A percentile compares a stretch with the other conserved stretches of the same genome.
phyloP scores from a whole-genome alignment of 2,329 filamentous ascomycete species.

The Xylariaceae sp. region DNA sequence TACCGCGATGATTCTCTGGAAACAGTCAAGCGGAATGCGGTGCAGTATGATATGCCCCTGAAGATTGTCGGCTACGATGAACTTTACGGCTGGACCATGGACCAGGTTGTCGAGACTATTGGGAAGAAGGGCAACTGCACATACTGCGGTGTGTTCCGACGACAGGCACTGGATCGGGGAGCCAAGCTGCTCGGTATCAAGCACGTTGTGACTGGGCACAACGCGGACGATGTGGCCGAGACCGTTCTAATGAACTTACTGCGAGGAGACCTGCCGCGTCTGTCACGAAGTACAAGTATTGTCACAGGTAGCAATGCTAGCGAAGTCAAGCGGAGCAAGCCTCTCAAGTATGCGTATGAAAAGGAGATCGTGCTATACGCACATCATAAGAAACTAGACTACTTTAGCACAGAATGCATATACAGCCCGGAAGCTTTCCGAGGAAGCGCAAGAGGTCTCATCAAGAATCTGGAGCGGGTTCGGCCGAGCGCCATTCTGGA shows the following conservation, averaged over 20 bases:
- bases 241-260: slow-evolving; percentile 98
- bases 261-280: slow-evolving; percentile 83
- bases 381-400: slow-evolving; percentile 94
- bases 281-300: slow-evolving; percentile 89
- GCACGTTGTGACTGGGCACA: slow-evolving; percentile 97
- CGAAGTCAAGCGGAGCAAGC: slow-evolving; percentile 94
- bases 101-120: slow-evolving; percentile 93
- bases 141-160: slow-evolving; percentile 94
- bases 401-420: slow-evolving; percentile 98
- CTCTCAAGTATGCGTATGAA: slow-evolving; percentile 97
- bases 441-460: slow-evolving; percentile 86
- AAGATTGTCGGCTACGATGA: slow-evolving; percentile 93
- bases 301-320: slow-evolving; percentile 78
- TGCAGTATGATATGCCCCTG: slow-evolving; percentile 88
- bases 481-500: slow-evolving; percentile 93
- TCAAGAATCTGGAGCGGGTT: slow-evolving; percentile 94
- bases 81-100: slow-evolving; percentile 99
- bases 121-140: slow-evolving; percentile 99
- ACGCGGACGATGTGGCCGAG: slow-evolving; percentile 96
- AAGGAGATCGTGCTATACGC: slow-evolving; percentile 99
- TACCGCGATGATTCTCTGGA: slow-evolving; percentile 96
- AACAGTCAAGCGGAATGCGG: slow-evolving; percentile 92
- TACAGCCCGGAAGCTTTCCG: slow-evolving; percentile 97
- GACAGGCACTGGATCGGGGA: slow-evolving; percentile 91
- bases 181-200: slow-evolving; percentile 85